A percentile compares a stretch with the other conserved stretches of the same genome.
phyloP scores from a whole-genome alignment of 768 basidiomycete genomes.

The Tricholoma sp. region DNA sequence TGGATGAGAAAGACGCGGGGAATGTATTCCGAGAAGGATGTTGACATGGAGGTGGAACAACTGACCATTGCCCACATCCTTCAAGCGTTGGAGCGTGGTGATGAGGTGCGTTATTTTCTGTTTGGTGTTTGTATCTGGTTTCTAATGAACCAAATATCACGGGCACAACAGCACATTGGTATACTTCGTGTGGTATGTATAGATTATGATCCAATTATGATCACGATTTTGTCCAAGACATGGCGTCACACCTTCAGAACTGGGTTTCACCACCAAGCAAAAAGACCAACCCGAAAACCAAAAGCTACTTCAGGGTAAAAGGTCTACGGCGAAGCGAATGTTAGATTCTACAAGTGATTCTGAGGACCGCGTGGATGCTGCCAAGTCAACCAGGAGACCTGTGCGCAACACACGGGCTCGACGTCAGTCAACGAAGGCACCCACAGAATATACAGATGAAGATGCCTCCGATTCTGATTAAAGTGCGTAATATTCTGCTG shows the following conservation, averaged over 20 bases:
- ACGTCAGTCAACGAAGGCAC: neutral
- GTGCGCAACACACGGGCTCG: neutral
- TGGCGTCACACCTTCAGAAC: neutral
- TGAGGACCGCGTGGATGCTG: neutral
- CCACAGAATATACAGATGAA: neutral
- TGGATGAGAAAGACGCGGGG: slow-evolving; percentile 14
- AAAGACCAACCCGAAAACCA: neutral
- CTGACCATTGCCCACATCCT: neutral
- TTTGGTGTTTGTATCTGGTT: no score
- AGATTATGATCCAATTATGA: slow-evolving; percentile 6
- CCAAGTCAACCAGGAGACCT: neutral
- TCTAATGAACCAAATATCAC: no score
- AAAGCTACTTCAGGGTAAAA: neutral
- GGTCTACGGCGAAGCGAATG: neutral
- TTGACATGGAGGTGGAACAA: neutral
- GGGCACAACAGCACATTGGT: neutral
- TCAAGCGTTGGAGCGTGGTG: slow-evolving; percentile 5
- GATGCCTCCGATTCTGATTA: no score
- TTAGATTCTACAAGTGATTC: neutral
- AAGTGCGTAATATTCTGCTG: no score
- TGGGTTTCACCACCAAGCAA: neutral
- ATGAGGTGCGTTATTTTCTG: slow-evolving; percentile 3
- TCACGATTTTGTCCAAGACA: neutral
- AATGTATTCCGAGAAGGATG: neutral
- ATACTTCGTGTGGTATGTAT: slow-evolving; percentile 4